phyloP scores from a whole-genome alignment of 2,329 filamentous ascomycete species.

The Pezicula radicicola region DNA sequence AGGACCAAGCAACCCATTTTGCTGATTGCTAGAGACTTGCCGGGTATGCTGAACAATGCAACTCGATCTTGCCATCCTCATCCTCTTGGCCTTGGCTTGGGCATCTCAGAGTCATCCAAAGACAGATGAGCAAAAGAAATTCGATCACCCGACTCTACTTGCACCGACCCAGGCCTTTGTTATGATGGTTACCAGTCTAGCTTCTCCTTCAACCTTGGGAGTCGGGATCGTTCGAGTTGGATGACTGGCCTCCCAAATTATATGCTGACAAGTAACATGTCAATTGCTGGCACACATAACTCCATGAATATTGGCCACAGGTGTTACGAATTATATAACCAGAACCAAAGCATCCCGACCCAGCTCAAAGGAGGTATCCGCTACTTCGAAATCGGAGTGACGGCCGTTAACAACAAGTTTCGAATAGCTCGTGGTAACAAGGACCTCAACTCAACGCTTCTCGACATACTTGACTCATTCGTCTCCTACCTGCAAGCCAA shows the following conservation, averaged over 20 bases:
- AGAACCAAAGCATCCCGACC: conserved; percentile 41
- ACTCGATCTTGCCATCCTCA: no score
- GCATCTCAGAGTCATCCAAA: no score
- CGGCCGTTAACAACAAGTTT: conserved; percentile 32
- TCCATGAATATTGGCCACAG: conserved; percentile 45
- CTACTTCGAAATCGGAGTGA: conserved; percentile 44
- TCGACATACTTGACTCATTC: conserved; percentile 40
- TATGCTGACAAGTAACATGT: conserved; percentile 39
- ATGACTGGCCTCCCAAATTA: conserved; percentile 41
- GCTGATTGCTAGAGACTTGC: no score
- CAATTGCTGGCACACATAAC: conserved; percentile 51
- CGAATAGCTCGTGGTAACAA: conserved; percentile 44
- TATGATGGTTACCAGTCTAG: conserved; percentile 32
- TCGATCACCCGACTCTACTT: no score
- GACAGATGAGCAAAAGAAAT: no score
- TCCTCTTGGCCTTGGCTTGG: no score
- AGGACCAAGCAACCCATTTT: no score
- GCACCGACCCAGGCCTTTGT: no score
- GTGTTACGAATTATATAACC: conserved; percentile 36
- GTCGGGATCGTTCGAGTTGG: conserved; percentile 34
- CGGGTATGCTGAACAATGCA: no score
- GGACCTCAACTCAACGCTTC: conserved; percentile 40
- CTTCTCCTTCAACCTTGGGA: conserved; percentile 41
- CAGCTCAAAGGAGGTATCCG: conserved; percentile 46
- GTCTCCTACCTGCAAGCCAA: conserved; percentile 42